Conservation (phyloP, 2,329 filamentous ascomycete species). For the Diaporthe ampelina region DNA sequence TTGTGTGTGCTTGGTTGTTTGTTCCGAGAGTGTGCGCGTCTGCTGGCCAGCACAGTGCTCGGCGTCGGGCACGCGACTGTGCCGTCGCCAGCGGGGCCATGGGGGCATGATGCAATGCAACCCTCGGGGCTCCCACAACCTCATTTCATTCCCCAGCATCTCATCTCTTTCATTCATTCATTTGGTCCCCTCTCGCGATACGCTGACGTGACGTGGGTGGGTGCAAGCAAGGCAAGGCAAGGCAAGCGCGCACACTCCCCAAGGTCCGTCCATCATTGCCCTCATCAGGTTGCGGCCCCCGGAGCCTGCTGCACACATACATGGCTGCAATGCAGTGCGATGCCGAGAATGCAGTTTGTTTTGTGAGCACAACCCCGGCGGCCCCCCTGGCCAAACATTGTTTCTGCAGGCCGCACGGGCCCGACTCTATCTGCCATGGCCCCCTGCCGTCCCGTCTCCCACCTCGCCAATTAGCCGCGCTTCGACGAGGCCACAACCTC, state of each 20-base stretch:
- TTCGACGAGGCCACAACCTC: background rate
- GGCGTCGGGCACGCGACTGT: background rate
- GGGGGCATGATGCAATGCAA: slow-evolving; percentile 17
- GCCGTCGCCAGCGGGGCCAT: too few species aligned
- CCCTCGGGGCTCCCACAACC: slow-evolving; percentile 13
- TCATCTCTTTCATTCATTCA: background rate
- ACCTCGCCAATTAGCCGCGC: slow-evolving; percentile 34
- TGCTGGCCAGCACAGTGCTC: background rate
- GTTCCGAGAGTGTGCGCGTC: too few species aligned
- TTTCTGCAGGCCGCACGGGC: slow-evolving; percentile 38
- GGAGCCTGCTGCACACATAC: background rate
- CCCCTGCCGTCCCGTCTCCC: slow-evolving; percentile 17
- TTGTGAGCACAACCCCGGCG: slow-evolving; percentile 14
- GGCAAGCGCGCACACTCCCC: background rate
- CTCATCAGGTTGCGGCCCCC: background rate
- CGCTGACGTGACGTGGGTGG: slow-evolving; percentile 27
- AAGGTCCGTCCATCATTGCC: too few species aligned
- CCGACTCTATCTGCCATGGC: slow-evolving; percentile 9
- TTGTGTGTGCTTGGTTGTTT: too few species aligned
- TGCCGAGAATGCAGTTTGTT: slow-evolving; percentile 26
- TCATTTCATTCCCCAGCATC: background rate
- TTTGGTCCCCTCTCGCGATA: slow-evolving; percentile 28
- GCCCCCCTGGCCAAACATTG: slow-evolving; percentile 35
- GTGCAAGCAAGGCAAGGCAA: background rate
- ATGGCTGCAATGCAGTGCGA: slow-evolving; percentile 11